phyloP scores from a whole-genome alignment of 2,329 filamentous ascomycete species.

The Aureobasidium melanogenum region DNA sequence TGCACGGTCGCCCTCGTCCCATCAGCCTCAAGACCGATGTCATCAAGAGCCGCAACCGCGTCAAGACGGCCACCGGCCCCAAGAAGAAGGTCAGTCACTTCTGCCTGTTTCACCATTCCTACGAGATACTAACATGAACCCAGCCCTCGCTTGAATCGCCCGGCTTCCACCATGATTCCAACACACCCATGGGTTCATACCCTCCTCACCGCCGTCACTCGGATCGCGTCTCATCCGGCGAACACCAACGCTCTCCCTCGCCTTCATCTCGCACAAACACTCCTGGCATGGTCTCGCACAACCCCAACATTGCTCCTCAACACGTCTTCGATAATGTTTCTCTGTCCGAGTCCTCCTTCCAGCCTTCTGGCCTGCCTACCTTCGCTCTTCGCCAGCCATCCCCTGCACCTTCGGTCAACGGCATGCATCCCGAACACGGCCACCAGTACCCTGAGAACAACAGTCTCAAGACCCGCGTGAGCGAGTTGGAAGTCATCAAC shows the following conservation, averaged over 20 bases:
- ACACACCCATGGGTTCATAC: conserved; percentile 26
- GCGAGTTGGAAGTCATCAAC: conserved; percentile 89
- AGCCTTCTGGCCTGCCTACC: conserved; percentile 41
- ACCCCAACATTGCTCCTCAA: conserved; percentile 60
- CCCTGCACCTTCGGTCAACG: conserved; percentile 49
- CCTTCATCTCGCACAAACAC: conserved; percentile 73
- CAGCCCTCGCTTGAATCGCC: conserved; percentile 42
- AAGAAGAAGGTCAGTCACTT: conserved; percentile 45
- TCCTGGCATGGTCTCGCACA: conserved; percentile 56
- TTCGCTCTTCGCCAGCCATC: conserved; percentile 45
- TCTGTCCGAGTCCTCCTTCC: conserved; percentile 61
- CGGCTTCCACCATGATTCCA: conserved; percentile 46
- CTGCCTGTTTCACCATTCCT: background rate
- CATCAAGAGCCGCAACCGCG: conserved; percentile 97
- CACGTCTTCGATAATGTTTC: conserved; percentile 66
- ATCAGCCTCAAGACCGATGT: conserved; percentile 98
- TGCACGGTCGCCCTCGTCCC: conserved; percentile 85
- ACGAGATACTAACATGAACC: background rate
- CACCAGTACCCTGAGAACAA: conserved; percentile 78
- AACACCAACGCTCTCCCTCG: conserved; percentile 66
- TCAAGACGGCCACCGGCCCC: conserved; percentile 76
- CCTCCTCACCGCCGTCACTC: conserved; percentile 41
- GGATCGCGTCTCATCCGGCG: conserved; percentile 63
- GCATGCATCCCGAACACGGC: conserved; percentile 55
- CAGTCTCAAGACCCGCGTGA: conserved; percentile 89